Evolutionary conservation across 1,284 basidiomycete species (phyloP), one percentile per base, ranked within the genome.

Genomic region (Coniferiporia sulphurascens): DNA sequence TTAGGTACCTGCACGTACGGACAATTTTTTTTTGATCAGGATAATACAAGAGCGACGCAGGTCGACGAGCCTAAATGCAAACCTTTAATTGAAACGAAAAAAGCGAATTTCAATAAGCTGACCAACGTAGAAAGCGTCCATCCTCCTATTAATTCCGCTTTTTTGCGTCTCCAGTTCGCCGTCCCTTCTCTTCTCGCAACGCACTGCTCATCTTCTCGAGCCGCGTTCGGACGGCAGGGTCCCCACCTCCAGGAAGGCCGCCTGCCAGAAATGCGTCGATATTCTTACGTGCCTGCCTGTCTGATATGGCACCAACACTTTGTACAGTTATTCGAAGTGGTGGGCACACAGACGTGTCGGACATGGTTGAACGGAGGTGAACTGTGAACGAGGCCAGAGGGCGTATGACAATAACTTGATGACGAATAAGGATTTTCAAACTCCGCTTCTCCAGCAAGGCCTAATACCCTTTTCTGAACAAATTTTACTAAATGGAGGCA

Each of bases 221-320:
- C n/a, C 58, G 44, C 32, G 58, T 59, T 12, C 45, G 34, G 49
- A 55, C 45, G 6, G 58, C 38, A 7, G 52, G 22, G 43, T 59
- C 58, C 17, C 49, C 38, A 22, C 58, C 36, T 63, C 66, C 19
- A 62, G 68, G 45, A 61, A 61, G 7, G 67, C 65, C 9, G 65
- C 65, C 44, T 61, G 65, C 2, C 64, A 68, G 22, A 64, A 66
- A 43, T 65, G 64, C 12, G 62, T 66, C 41, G 62, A 69, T 27
- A 63, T 62, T 56, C 66, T 66, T 43, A 58, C 61, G n/a, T 58
- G 55, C 34, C 59, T 61, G 56, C 65, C 60, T 34, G 61, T 66
- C 27, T 63, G 61, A 22, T 57, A 54, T 57, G 64, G 66, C 9
- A 71, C 63, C 45, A 1, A 21, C 36, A 10, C 17, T 22, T n/a